Evolutionary conservation across 2,329 filamentous ascomycete genomes (phyloP), one percentile per base, ranked within the genome.

Genomic region (Teratosphaeria gauchensis): DNA sequence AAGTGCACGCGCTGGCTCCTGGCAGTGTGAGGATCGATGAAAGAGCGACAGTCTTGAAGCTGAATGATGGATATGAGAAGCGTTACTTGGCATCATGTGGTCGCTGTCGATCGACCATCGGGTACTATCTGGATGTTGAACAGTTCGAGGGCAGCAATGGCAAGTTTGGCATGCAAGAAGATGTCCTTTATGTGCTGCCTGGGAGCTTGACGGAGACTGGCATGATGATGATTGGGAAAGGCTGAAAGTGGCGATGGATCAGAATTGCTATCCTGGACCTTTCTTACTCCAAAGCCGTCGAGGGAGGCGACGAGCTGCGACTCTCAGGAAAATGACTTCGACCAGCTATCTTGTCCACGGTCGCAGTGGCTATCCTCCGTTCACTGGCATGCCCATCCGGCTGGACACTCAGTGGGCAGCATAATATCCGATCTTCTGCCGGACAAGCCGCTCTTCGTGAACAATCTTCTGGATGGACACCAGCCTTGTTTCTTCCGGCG

Each of bases 61-160:
- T 70, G 4, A 69, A 73, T 9, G 82, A 86, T 59, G 86, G 86
- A 4, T 88, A 88, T 61, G 86, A 89, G 74, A 88, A 86, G 75
- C 73, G 86, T 19, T 75, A 80, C 58, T 64, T 83, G 4, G 75
- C 82, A 62, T 75, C 80, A 24, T 89, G 86, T 72, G 78, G 76
- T 12, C 73, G 85, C 58, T 89, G 86, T 74, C 75, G 77, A 33
- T 69, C 86, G 31, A 77, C 81, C 0, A 75, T 87, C 52, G 86
- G 82, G 31, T 89, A 89, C 74, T 77, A 81, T 66, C 71, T 88
- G 51, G 82, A 84, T 65, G 72, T 32, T 31, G 54, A 53, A 53
- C 56, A 60, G 53, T 59, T 57, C 30, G 80, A 83, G 64, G 73
- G n/a, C 21, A 53, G 51, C 51, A 53, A 53, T 31, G 51, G 51